Evolutionary conservation across 257 asterid species (phyloP), one percentile per base, ranked within the genome.

Genomic region (Solanum neorickii): DNA sequence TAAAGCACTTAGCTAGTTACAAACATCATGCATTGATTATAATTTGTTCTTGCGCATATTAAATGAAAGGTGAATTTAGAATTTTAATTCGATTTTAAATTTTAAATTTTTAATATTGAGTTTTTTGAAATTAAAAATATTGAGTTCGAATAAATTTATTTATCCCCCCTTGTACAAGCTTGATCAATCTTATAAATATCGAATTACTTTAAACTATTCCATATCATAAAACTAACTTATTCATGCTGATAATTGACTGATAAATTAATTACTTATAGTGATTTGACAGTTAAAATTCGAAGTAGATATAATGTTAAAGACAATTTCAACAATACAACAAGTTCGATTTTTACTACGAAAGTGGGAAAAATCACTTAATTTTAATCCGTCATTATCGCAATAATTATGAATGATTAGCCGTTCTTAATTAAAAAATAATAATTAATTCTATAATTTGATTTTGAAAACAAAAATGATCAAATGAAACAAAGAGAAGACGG

Each of bases 401-500:
- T 80, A 20, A 80, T 78, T 39, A 25, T 27, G 18, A 84, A 84
- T 66, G 39, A 84, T 68, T 85, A 68, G 82, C 87, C 82, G 87
- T 41, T 78, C 84, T 47, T 70, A 84, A 84, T 29, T 68, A 33
- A 39, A 84, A 37, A 66, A 37, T 7, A 52, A 39, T 39, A 39
- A 39, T 80, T 29, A 84, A 84, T 85, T 44, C 5, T 16, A 70
- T 12, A 42, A 68, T 27, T 66, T 16, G 29, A 66, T 84, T 78
- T 15, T 27, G 80, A 87, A 87, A 49, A 7, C 56, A 18, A 42
- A 44, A 44, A 27, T 59, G 21, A 76, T 42, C 88, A 80, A 21
- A 68, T 78, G 75, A 78, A 80, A 70, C 83, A 68, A 82, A 20
- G 44, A 12, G 20, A 2, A 88, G 92, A 76, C 94, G 95, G 94